Evolutionary conservation across 2,329 filamentous ascomycete genomes (phyloP).

Genomic region (Bipolaris bicolor): DNA sequence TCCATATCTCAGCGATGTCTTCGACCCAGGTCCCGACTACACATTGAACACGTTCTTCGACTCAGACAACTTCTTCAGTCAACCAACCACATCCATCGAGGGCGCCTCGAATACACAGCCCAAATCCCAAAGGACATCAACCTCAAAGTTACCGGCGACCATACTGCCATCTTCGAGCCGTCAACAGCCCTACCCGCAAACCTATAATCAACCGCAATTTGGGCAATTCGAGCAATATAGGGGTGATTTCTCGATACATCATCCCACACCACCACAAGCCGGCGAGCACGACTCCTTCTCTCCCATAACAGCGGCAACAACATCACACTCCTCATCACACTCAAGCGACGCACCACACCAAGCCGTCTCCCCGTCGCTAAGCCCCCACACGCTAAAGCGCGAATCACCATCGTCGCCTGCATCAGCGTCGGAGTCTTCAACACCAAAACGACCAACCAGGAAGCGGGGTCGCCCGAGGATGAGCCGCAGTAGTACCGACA

Average conservation of each 20-base stretch:
- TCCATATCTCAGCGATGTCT: conserved; percentile 33
- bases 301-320: conserved; percentile 21
- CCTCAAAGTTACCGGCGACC: conserved; percentile 24
- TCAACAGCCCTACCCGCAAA: conserved; percentile 20
- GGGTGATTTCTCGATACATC: conserved; percentile 29
- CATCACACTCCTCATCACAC: conserved; percentile 43
- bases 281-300: conserved; percentile 27
- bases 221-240: conserved; percentile 28
- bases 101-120: conserved; percentile 21
- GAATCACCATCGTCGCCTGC: conserved; percentile 33
- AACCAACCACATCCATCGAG: conserved; percentile 34
- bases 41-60: conserved; percentile 39
- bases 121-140: conserved; percentile 23
- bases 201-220: conserved; percentile 30
- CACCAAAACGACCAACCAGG: conserved; percentile 34
- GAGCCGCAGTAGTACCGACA: conserved; percentile 28
- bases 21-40: conserved; percentile 30
- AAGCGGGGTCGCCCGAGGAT: conserved; percentile 44
- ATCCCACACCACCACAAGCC: conserved; percentile 20
- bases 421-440: conserved; percentile 27
- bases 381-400: conserved; percentile 39
- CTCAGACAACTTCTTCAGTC: conserved; percentile 34
- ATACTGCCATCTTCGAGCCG: conserved; percentile 17
- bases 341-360: conserved; percentile 38
- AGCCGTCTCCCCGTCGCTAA: conserved; percentile 33